Evolutionary conservation across 1,284 basidiomycete species (phyloP).

Genomic region (Sanghuangporus baumii): DNA sequence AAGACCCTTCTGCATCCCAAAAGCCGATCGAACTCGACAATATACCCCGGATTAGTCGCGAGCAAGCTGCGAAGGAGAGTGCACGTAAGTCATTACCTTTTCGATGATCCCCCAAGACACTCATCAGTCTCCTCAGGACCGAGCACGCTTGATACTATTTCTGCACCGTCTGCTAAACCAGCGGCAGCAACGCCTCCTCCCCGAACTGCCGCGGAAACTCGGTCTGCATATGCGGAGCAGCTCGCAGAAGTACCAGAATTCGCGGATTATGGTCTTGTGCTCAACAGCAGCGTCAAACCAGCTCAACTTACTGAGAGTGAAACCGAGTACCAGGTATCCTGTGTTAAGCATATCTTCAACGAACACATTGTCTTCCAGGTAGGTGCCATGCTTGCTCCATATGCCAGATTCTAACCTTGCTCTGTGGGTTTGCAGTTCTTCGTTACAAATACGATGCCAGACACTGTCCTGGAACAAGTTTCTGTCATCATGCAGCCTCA

Average conservation of each 20-base stretch:
- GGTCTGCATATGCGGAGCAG: conserved; percentile 83
- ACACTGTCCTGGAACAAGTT: conserved; percentile 93
- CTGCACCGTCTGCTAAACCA: conserved; percentile 58
- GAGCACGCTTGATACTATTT: conserved; percentile 77
- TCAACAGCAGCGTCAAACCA: conserved; percentile 82
- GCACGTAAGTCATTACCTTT: conserved; percentile 54
- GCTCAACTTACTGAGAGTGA: conserved; percentile 91
- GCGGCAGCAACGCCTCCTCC: conserved; percentile 57
- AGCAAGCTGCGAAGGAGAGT: conserved; percentile 82
- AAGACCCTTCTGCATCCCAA: conserved; percentile 62
- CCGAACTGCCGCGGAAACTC: conserved; percentile 74
- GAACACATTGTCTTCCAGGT: conserved; percentile 97
- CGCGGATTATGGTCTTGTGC: conserved; percentile 77
- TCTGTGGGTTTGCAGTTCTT: conserved; percentile 65
- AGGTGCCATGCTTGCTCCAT: conserved; percentile 19
- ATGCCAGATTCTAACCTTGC: background rate
- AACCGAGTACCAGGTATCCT: conserved; percentile 96
- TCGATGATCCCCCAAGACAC: background rate
- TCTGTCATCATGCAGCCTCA: conserved; percentile 90
- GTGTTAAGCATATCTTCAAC: conserved; percentile 96
- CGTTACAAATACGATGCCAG: conserved; percentile 97
- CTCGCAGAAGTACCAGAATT: conserved; percentile 86
- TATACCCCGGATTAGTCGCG: conserved; percentile 87
- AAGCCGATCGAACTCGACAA: conserved; percentile 76
- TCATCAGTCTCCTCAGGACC: conserved; percentile 47